A percentile compares a stretch with the other conserved stretches of the same genome.
These are phyloP conservation scores for Scorias spongiosa DNA, from an alignment of 2,329 filamentous ascomycete genomes.

Conservation along the genomic window DNA sequence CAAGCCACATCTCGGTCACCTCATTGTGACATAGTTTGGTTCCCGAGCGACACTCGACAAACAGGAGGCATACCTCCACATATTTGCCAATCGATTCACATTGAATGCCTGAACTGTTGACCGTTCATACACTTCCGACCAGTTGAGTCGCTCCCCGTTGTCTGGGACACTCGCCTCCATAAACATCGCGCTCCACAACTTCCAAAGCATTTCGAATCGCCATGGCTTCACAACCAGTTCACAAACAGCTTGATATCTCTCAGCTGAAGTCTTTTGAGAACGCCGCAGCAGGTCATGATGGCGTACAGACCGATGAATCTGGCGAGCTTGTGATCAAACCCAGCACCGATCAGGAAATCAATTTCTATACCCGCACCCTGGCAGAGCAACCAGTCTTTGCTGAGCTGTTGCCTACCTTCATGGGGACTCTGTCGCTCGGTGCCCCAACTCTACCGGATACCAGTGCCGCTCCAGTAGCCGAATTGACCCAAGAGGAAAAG, in stretches of 20 bases:
- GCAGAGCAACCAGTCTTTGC: slow-evolving; percentile 56
- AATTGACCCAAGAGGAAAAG: slow-evolving; percentile 16
- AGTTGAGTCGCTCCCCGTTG: too few relatives aligned
- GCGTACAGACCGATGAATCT: slow-evolving; percentile 69
- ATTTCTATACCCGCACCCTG: slow-evolving; percentile 68
- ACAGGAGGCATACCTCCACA: too few relatives aligned
- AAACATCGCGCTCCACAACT: too few relatives aligned
- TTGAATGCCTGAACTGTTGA: too few relatives aligned
- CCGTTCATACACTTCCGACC: too few relatives aligned
- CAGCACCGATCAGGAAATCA: slow-evolving; percentile 69
- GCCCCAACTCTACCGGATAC: slow-evolving; percentile 22
- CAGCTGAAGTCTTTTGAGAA: slow-evolving; percentile 56
- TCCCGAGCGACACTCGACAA: too few relatives aligned
- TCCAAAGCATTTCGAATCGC: too few relatives aligned
- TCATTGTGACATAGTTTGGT: too few relatives aligned
- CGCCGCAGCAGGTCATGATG: slow-evolving; percentile 76
- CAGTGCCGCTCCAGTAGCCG: slow-evolving; percentile 4
- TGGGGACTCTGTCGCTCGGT: slow-evolving; percentile 63
- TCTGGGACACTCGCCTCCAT: too few relatives aligned
- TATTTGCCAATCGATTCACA: too few relatives aligned
- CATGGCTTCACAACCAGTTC: slow-evolving; percentile 6
- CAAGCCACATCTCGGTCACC: too few relatives aligned
- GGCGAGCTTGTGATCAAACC: slow-evolving; percentile 89
- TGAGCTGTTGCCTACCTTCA: slow-evolving; percentile 68
- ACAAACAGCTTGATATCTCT: slow-evolving; percentile 38